Conservation (phyloP, 305 asterid genomes). For the Plantago rigida region DNA sequence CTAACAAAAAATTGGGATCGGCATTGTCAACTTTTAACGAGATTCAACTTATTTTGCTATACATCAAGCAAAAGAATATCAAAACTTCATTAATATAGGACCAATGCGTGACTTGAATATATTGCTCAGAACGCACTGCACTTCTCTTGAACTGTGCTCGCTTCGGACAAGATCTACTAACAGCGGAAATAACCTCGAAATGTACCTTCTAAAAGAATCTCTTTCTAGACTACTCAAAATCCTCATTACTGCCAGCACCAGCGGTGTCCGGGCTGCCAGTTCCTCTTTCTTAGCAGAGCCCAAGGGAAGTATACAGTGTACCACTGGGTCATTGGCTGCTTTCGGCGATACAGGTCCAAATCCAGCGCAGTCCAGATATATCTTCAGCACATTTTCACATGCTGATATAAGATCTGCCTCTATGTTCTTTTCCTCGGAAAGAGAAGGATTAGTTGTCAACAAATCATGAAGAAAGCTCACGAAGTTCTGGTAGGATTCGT, state of each 20-base stretch:
- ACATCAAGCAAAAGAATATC: conserved; percentile 24
- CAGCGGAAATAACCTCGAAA: conserved; percentile 58
- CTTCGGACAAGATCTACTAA: conserved; percentile 81
- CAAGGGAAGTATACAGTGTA: conserved; percentile 58
- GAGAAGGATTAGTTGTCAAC: conserved; percentile 38
- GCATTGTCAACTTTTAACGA: not conserved
- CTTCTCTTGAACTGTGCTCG: conserved; percentile 79
- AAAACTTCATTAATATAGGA: conserved; percentile 48
- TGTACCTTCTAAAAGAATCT: conserved; percentile 46
- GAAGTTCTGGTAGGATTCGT: conserved; percentile 64
- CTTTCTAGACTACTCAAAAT: conserved; percentile 49
- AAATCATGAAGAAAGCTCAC: conserved; percentile 58
- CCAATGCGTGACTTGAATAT: conserved; percentile 67
- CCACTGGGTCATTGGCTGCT: conserved; percentile 24
- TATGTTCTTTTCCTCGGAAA: conserved; percentile 44
- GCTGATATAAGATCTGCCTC: conserved; percentile 62
- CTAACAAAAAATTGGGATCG: conserved; percentile 5
- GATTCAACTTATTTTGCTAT: conserved; percentile 25
- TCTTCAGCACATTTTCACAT: conserved; percentile 53
- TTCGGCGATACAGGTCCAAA: conserved; percentile 26
- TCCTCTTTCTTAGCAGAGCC: conserved; percentile 95
- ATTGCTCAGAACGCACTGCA: conserved; percentile 64
- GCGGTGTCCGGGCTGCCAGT: conserved; percentile 74
- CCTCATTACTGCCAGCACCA: conserved; percentile 54
- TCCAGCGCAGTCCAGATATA: conserved; percentile 71